Evolutionary conservation across 192 early-diverging fungal genomes (phyloP).

Genomic region (Cetraspora pellucida): DNA sequence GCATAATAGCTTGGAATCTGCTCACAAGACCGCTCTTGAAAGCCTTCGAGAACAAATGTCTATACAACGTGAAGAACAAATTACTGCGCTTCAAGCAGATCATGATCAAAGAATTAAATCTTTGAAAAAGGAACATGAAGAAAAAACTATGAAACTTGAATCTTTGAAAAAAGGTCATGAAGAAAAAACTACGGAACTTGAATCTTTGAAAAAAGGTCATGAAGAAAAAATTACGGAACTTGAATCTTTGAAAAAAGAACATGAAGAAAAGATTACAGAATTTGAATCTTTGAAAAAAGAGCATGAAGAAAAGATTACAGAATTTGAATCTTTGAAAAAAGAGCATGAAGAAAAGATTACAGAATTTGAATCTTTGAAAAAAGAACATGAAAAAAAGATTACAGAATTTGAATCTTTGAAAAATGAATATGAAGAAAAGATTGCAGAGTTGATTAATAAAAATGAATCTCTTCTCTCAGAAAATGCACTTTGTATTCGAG

Average conservation of each 20-base stretch:
- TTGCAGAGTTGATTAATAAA: not conserved
- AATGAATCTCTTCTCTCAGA: constrained; percentile 10
- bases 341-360: too few species aligned
- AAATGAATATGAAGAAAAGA: not conserved
- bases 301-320: too few species aligned
- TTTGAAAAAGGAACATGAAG: too few species aligned
- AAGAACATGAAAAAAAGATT: not conserved
- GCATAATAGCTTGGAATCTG: not conserved
- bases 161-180: too few species aligned
- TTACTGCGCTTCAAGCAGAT: not conserved
- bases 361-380: constrained; percentile 2
- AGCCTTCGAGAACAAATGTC: constrained; percentile 7
- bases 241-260: too few species aligned
- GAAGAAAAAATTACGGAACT: too few species aligned
- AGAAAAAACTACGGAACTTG: too few species aligned
- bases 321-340: too few species aligned
- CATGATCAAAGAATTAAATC: not conserved
- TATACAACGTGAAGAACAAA: not conserved
- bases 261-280: too few species aligned
- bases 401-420: constrained; percentile 3
- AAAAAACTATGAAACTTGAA: too few species aligned
- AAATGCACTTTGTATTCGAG: constrained; percentile 1
- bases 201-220: too few species aligned
- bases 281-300: too few species aligned
- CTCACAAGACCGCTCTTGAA: not conserved